Percentiles rank a stretch among this genome's conserved stretches.
Conservation (phyloP, 805 yeast genomes). For the Millerago galiae region DNA sequence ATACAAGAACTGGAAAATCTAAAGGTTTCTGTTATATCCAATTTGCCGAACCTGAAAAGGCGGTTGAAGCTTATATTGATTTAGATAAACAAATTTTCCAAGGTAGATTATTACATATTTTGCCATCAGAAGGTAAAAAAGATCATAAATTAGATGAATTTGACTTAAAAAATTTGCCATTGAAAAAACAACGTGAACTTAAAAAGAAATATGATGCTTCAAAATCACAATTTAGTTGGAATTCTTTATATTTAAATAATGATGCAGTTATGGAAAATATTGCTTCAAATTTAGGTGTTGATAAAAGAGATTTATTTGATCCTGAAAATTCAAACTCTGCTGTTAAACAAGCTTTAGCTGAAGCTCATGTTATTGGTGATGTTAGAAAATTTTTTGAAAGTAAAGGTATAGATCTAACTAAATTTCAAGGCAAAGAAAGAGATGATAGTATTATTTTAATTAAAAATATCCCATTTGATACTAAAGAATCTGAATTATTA, state of each 20-base stretch:
- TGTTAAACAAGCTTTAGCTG: conserved; percentile 95
- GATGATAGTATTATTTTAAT: conserved; percentile 79
- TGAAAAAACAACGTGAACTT: conserved; percentile 84
- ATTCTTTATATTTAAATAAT: conserved; percentile 80
- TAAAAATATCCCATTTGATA: conserved; percentile 88
- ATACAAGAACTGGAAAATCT: conserved; percentile 81
- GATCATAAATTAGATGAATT: conserved; percentile 83
- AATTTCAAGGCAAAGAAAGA: conserved; percentile 58
- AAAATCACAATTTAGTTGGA: conserved; percentile 89
- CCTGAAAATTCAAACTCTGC: conserved; percentile 84
- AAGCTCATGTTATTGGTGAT: conserved; percentile 89
- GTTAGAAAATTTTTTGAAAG: conserved; percentile 82
- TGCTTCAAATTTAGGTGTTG: conserved; percentile 75
- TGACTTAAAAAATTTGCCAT: conserved; percentile 83
- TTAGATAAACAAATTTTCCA: conserved; percentile 89
- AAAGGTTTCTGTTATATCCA: conserved; percentile 90
- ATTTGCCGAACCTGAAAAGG: conserved; percentile 62
- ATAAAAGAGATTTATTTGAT: conserved; percentile 79
- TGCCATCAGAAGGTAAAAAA: conserved; percentile 80
- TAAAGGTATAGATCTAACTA: conserved; percentile 77
- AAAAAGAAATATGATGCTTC: conserved; percentile 81
- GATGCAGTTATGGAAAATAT: conserved; percentile 92
- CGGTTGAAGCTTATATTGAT: conserved; percentile 63
- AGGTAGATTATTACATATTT: conserved; percentile 84
- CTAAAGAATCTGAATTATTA: conserved; percentile 71